Base-by-base conservation (phyloP, 164 flowering plant genomes). In the Warburgia ugandensis region DNA sequence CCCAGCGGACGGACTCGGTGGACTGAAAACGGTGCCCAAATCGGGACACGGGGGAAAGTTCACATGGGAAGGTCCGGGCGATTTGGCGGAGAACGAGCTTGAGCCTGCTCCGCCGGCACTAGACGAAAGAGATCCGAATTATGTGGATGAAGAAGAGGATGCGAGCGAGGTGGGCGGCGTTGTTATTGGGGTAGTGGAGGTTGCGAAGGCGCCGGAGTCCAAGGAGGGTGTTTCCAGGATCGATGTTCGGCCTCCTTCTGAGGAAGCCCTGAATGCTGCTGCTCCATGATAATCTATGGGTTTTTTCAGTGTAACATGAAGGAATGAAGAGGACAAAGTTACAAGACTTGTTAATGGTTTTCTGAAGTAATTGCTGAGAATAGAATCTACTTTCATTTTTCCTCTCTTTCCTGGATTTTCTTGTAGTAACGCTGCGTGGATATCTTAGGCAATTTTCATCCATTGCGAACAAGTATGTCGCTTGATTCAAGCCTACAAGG, bases 21-120 rank as follows among this genome's bases (percentile, higher is more conserved):
- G 55, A 0, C 38, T 12, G 13, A 61, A 40, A 2, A 12, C 4
- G 6, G 80, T 80, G 1, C 76, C 75, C 3, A 87, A 87, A 68
- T 54, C 66, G 1, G 94, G 90, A 9, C 90, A 65, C 52, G 96
- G 96, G 1, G 94, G 96, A n/a, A 88, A 83, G 83, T 88, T 52
- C 73, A 84, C 96, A 1, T 84, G 96, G 96, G 94, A 84, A 25
- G 96, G 94, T 0, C 91, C 88, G 0, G 69, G n/a, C 1, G 5
- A 31, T 46, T 59, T 45, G 14, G 50, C 39, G 2, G 83, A 70
- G 26, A 62, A 21, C 23, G 80, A 76, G 65, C 58, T 71, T 38
- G 16, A 5, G 22, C 14, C 50, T 4, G 74, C 46, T 7, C 74
- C 70, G 23, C 62, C 70, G 29, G 95, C 79, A 14, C 39, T 86